Percentiles rank a stretch among this genome's conserved stretches.
Conservation (phyloP, 768 basidiomycete genomes). For the Mycena filopes region DNA sequence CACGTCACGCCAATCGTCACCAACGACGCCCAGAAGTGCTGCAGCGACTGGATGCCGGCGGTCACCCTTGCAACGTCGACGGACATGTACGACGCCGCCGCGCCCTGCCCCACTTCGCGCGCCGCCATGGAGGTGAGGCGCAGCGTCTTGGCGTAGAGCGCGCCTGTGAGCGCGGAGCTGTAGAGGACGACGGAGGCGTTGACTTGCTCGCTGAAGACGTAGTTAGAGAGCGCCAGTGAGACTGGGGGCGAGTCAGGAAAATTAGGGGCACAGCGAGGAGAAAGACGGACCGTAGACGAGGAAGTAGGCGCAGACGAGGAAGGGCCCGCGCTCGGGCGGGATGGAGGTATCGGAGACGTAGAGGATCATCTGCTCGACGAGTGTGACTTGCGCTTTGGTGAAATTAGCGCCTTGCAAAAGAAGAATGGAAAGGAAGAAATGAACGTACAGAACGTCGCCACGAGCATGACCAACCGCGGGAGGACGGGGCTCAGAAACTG, state of each 20-base stretch:
- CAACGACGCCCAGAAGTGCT: slow-evolving; percentile 18
- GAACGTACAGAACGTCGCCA: slow-evolving; percentile 14
- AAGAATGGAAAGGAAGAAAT: not conserved
- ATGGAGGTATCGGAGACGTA: slow-evolving; percentile 22
- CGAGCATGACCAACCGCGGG: slow-evolving; percentile 8
- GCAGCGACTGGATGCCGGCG: slow-evolving; percentile 3
- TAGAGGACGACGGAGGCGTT: slow-evolving; percentile 25
- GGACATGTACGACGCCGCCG: slow-evolving; percentile 26
- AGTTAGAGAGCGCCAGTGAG: slow-evolving; percentile 7
- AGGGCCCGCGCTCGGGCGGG: slow-evolving; percentile 6
- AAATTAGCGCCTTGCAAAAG: not conserved
- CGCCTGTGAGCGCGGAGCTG: slow-evolving; percentile 24
- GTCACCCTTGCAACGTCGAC: slow-evolving; percentile 21
- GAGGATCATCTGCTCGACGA: slow-evolving; percentile 15
- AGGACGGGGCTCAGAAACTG: slow-evolving; percentile 18
- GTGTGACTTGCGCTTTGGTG: slow-evolving; percentile 14
- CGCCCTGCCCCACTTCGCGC: slow-evolving; percentile 20
- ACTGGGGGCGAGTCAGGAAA: not conserved
- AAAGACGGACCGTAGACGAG: slow-evolving; percentile 5
- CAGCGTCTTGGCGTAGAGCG: slow-evolving; percentile 20
- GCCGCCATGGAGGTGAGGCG: slow-evolving; percentile 17
- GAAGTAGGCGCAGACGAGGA: slow-evolving; percentile 9
- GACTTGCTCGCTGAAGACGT: slow-evolving; percentile 13
- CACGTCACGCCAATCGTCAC: slow-evolving; percentile 12
- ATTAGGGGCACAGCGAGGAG: too few relatives aligned